phyloP scores from a whole-genome alignment of 2,329 filamentous ascomycete species.

The Neonectria ditissima region DNA sequence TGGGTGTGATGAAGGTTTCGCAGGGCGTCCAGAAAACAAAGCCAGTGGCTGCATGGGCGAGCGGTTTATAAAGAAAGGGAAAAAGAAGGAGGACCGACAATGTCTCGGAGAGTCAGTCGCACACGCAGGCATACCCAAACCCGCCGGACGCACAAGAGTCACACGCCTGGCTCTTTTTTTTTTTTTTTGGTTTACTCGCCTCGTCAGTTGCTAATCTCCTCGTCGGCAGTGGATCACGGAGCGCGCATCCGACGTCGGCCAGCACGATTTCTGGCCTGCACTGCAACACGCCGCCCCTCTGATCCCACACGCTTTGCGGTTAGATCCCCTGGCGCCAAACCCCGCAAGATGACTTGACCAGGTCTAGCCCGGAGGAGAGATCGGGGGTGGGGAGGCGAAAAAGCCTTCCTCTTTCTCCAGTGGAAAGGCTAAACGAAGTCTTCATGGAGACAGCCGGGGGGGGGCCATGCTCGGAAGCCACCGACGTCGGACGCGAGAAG shows the following conservation, averaged over 20 bases:
- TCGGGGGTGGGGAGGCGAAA: too few species aligned
- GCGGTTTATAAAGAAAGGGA: neutral
- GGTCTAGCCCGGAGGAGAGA: constrained; percentile 12
- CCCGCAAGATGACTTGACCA: constrained; percentile 18
- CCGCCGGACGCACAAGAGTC: constrained; percentile 5
- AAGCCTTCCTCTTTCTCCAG: constrained; percentile 6
- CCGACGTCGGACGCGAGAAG: constrained; percentile 17
- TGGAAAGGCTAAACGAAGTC: constrained; percentile 8
- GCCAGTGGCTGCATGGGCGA: neutral
- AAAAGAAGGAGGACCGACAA: constrained; percentile 1
- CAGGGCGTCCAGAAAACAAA: neutral
- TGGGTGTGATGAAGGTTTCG: constrained; percentile 4
- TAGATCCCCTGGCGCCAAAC: constrained; percentile 19
- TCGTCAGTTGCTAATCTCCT: constrained; percentile 20
- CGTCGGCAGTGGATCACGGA: constrained; percentile 18
- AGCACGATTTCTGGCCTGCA: constrained; percentile 2
- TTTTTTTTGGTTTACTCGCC: neutral
- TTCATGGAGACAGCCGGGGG: constrained; percentile 6
- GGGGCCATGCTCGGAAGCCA: neutral
- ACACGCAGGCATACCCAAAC: neutral
- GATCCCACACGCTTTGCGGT: constrained; percentile 18
- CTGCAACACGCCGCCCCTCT: constrained; percentile 9
- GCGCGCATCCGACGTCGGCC: constrained; percentile 27
- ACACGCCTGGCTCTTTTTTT: neutral
- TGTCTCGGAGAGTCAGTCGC: constrained; percentile 10